Base-by-base conservation (phyloP, 148 eudicot species). In the Nepenthes gracilis region DNA sequence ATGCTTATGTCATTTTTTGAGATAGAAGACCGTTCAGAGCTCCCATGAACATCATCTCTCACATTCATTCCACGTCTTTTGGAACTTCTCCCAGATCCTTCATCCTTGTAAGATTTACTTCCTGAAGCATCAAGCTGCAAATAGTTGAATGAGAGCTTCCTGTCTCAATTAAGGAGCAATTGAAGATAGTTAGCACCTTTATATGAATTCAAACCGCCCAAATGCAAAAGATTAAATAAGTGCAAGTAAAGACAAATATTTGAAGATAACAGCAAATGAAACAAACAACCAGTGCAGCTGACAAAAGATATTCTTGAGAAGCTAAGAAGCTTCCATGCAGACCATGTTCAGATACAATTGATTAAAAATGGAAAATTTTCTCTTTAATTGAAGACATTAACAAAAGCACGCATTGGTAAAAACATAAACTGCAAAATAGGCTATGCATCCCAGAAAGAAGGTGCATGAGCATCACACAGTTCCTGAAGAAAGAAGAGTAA, bases 1-100 rank as follows among this genome's bases (percentile, higher is more conserved):
- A 63, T 68, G 79, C 73, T 86, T 60, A 71, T 80, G 82, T 86
- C 96, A 74, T 81, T 84, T 80, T 84, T 93, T 59, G 96, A 84
- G 61, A 77, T 71, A 71, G 82, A 32, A n/a, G 78, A 72, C 57
- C 63, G 68, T 43, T 67, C 74, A 58, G 55, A 57, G 50, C 33
- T 57, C 58, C 74, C 79, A 64, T 60, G 61, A 63, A 64, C 83
- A 54, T 76, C 67, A 36, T 76, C 71, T 63, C 55, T 53, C 69
- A 64, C 67, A 55, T 77, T 82, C 61, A 62, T 75, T 35, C 75
- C 83, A 63, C 76, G 82, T 63, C 80, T 84, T 83, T 63, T 86
- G 11, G 89, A 77, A 67, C 68, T 86, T 58, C 84, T 82, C 68
- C 81, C 79, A 40, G 81, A 64, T 32, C 92, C 74, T 65, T 82